phyloP scores from a whole-genome alignment of 345 rosid species.

The Rhodomyrtus tomentosa region DNA sequence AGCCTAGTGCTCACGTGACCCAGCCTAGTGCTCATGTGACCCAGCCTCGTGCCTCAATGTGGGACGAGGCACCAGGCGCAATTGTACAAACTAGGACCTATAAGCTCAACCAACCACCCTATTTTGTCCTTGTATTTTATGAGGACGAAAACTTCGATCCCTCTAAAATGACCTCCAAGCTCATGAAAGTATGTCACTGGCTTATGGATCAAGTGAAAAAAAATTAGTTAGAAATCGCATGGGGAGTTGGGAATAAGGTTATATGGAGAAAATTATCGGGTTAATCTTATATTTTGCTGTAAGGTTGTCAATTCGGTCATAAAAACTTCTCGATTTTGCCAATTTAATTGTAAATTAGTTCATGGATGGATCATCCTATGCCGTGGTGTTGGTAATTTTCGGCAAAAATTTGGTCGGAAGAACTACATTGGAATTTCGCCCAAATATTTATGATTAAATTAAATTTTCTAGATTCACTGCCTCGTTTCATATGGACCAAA shows the following conservation, averaged over 20 bases:
- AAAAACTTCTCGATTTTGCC: background rate
- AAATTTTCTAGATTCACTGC: background rate
- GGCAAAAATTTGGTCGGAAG: fast-evolving
- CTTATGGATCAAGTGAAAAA: background rate
- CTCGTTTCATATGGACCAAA: background rate
- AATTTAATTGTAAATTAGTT: background rate
- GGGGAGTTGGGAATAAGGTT: background rate
- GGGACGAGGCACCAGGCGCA: background rate
- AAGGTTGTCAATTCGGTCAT: fast-evolving
- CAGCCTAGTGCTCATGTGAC: background rate
- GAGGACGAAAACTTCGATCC: background rate
- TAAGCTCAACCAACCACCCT: background rate
- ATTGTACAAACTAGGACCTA: background rate
- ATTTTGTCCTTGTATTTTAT: background rate
- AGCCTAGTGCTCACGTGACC: background rate
- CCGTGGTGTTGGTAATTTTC: background rate
- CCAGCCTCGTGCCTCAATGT: background rate
- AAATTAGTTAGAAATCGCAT: background rate
- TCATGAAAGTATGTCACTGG: background rate
- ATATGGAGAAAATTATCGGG: background rate
- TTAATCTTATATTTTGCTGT: background rate
- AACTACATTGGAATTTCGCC: background rate
- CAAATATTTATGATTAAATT: background rate
- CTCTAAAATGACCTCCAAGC: background rate
- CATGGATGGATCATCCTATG: too few species aligned